phyloP scores from a whole-genome alignment of 805 yeast genomes.

The Spathaspora boniae region DNA sequence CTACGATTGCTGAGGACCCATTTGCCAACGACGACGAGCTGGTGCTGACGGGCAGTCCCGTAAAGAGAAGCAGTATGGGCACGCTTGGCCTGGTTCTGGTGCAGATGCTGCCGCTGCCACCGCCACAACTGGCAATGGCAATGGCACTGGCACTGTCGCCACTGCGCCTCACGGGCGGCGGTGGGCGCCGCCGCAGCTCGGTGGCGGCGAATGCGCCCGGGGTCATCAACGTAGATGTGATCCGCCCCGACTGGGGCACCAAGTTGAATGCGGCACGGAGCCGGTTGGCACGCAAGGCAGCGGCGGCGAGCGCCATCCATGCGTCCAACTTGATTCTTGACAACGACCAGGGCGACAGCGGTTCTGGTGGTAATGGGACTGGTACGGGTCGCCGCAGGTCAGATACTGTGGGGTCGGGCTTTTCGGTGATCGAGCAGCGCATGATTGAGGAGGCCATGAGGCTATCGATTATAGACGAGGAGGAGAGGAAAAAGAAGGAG shows the following conservation, averaged over 20 bases:
- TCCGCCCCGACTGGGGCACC: constrained; percentile 91
- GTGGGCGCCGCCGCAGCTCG: constrained; percentile 38
- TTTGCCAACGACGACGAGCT: too few species aligned
- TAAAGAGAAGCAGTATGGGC: not conserved
- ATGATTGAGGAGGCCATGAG: constrained; percentile 85
- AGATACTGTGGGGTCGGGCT: constrained; percentile 3
- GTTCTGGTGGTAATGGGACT: constrained; percentile 13
- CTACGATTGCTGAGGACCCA: constrained; percentile 2
- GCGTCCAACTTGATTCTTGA: constrained; percentile 70
- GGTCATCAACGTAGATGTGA: constrained; percentile 75
- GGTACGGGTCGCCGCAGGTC: constrained; percentile 7
- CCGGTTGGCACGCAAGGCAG: constrained; percentile 79
- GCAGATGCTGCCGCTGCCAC: not conserved
- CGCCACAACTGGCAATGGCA: not conserved
- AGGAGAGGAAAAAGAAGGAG: constrained; percentile 46
- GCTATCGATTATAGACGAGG: constrained; percentile 68
- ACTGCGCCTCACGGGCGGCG: too few species aligned
- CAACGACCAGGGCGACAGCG: constrained; percentile 13
- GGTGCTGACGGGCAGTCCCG: too few species aligned
- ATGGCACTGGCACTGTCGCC: too few species aligned
- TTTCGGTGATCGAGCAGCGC: constrained; percentile 48
- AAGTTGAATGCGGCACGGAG: constrained; percentile 69
- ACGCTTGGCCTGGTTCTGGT: too few species aligned
- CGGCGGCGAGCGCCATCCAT: constrained; percentile 92
- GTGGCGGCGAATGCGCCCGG: constrained; percentile 63